Conservation (phyloP, 139 green algal genomes). For the Volvox africanus region DNA sequence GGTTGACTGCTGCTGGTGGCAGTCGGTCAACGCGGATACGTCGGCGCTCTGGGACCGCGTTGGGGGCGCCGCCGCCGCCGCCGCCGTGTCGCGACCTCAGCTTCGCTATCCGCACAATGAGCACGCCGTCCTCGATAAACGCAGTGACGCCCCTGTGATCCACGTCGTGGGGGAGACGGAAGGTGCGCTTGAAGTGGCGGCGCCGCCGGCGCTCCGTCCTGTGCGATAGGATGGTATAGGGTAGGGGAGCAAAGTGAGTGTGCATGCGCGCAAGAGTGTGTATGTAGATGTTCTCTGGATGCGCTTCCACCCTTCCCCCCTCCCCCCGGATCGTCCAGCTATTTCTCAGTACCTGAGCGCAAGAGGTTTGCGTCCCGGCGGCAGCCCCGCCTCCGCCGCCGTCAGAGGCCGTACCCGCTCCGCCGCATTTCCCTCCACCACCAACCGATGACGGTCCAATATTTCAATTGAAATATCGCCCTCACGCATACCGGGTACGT, state of each 20-base stretch:
- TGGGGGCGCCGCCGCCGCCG: background rate
- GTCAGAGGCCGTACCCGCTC: background rate
- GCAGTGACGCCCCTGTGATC: background rate
- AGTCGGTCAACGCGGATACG: slow-evolving; percentile 13
- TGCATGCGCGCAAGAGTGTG: no score
- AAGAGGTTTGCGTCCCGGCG: background rate
- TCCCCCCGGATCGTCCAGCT: no score
- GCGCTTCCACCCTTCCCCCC: no score
- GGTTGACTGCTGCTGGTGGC: background rate
- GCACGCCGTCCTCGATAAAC: slow-evolving; percentile 15
- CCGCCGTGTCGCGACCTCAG: background rate
- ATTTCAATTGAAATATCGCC: background rate
- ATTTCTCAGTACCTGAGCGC: slow-evolving; percentile 17
- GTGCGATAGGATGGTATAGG: background rate
- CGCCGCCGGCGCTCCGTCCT: slow-evolving; percentile 36
- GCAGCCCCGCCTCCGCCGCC: background rate
- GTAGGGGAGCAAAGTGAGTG: no score
- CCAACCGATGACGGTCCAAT: background rate
- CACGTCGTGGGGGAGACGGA: slow-evolving; percentile 37
- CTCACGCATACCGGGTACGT: slow-evolving; percentile 37
- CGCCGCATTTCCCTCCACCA: slow-evolving; percentile 17
- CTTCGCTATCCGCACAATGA: slow-evolving; percentile 35
- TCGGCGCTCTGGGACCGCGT: background rate
- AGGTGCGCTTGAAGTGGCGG: slow-evolving; percentile 45
- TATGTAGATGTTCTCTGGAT: no score